Evolutionary conservation across 352 stramenopile genomes (phyloP).

Genomic region (Globisporangium paddicum): DNA sequence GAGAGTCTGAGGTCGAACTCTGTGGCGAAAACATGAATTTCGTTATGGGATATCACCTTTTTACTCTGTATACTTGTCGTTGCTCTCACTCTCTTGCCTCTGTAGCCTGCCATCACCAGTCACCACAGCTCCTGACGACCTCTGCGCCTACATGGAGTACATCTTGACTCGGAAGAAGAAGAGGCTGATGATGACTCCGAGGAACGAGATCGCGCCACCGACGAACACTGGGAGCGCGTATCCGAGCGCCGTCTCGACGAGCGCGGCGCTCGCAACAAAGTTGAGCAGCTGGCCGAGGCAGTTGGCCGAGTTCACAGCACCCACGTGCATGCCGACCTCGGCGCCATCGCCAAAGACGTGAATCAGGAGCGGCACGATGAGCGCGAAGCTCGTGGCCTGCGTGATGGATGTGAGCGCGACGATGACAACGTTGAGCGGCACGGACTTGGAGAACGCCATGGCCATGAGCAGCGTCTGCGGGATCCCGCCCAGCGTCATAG

Average conservation of each 20-base stretch:
- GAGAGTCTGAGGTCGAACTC: background rate
- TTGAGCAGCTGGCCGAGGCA: conserved; percentile 52
- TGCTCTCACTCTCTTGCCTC: background rate
- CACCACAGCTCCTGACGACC: background rate
- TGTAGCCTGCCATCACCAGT: background rate
- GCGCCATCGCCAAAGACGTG: conserved; percentile 34
- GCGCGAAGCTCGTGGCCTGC: conserved; percentile 34
- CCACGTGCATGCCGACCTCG: conserved; percentile 46
- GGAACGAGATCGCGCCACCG: conserved; percentile 35
- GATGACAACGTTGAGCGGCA: conserved; percentile 28
- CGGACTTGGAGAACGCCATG: conserved; percentile 35
- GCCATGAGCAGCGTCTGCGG: conserved; percentile 38
- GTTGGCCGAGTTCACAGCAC: conserved; percentile 48
- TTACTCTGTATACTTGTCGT: background rate
- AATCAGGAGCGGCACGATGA: conserved; percentile 46
- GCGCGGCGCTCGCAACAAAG: conserved; percentile 34
- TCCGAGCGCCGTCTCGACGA: conserved; percentile 22
- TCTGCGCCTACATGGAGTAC: conserved; percentile 54
- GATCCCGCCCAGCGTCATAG: conserved; percentile 27
- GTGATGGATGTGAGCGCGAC: conserved; percentile 40
- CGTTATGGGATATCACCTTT: background rate
- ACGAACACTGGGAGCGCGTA: conserved; percentile 26
- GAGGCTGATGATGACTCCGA: conserved; percentile 57
- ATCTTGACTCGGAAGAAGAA: conserved; percentile 68
- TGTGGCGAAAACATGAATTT: background rate